Base-by-base conservation (phyloP, 495 filamentous ascomycete genomes). In the Peziza echinospora region DNA sequence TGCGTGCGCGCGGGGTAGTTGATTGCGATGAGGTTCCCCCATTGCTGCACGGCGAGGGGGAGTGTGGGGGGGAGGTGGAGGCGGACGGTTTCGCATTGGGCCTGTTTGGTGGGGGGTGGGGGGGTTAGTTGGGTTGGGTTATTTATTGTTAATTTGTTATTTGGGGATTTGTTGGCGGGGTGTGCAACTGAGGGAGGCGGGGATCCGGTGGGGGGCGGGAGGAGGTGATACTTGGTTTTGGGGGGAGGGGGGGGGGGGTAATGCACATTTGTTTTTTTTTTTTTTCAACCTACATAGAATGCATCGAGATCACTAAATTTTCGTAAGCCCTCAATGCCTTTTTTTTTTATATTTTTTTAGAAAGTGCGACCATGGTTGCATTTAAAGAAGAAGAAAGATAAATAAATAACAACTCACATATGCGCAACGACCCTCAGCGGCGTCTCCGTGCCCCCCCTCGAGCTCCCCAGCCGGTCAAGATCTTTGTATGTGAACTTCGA, bases 11-110 rank as follows among this genome's bases (percentile, higher is more conserved):
- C 84, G 1, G 89, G 78, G 57, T 97, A 97, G 60, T 97, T 97
- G 58, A 97, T 76, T 5, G 89, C 89, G 47, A 97, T 96, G 16
- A 97, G 70, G 13, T 81, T 61, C 43, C 63, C 76, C 76, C 73
- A 83, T 65, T 83, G 80, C 60, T 87, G 85, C n/a, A 97, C 89
- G 1, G 89, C 89, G 25, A 97, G 70, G 5, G 89, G 89, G 43
- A 73, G 70, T 28, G 82, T 72, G 48, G 80, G 75, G 28, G 78
- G 64, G 9, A 81, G 68, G 9, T 73, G 77, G 26, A 94, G 68
- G 6, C 91, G 77, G 3, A 91, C 76, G 70, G 82, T 85, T 62
- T 96, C 89, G 53, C 80, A 93, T 70, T 97, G 89, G 3, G 91
- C 89, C 56, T 59, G 24, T 17, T 24, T 11, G 21, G 43, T 44